These are phyloP conservation scores for Globisporangium emineosum DNA, from an alignment of 352 stramenopile genomes.

Conservation along the genomic window DNA sequence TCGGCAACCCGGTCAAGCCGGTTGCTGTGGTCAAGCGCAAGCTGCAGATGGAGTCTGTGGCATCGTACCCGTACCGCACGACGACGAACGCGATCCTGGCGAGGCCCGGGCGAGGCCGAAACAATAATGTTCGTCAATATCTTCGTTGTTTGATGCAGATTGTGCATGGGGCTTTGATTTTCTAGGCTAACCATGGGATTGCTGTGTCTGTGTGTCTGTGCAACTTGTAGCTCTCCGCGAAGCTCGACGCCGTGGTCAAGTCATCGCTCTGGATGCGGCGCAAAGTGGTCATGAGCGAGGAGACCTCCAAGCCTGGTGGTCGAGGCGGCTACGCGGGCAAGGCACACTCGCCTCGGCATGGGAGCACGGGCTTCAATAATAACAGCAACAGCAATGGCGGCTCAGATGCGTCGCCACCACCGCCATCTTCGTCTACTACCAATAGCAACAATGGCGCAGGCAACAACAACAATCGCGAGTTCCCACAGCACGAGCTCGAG, in stretches of 20 bases:
- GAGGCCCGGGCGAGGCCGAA: slow-evolving; percentile 17
- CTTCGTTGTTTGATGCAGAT: neutral
- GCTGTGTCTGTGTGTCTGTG: neutral
- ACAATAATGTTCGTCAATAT: slow-evolving; percentile 23
- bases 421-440: neutral
- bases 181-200: neutral
- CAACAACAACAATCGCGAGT: slow-evolving; percentile 16
- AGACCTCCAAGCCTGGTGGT: slow-evolving; percentile 23
- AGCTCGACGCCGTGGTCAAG: slow-evolving; percentile 58
- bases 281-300: slow-evolving; percentile 51
- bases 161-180: too few relatives aligned
- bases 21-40: slow-evolving; percentile 13
- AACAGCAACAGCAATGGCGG: neutral
- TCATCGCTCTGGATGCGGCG: slow-evolving; percentile 53
- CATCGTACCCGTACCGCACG: slow-evolving; percentile 10
- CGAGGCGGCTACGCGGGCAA: slow-evolving; percentile 20
- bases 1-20: slow-evolving; percentile 5
- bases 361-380: neutral
- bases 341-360: slow-evolving; percentile 20
- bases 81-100: slow-evolving; percentile 9
- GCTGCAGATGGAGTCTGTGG: slow-evolving; percentile 18
- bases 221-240: slow-evolving; percentile 39
- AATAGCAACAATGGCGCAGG: neutral
- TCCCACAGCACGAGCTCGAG: slow-evolving; percentile 27
- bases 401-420: neutral